Evolutionary conservation across 1,284 basidiomycete species (phyloP).

Genomic region (Mycosarcoma maydis): DNA sequence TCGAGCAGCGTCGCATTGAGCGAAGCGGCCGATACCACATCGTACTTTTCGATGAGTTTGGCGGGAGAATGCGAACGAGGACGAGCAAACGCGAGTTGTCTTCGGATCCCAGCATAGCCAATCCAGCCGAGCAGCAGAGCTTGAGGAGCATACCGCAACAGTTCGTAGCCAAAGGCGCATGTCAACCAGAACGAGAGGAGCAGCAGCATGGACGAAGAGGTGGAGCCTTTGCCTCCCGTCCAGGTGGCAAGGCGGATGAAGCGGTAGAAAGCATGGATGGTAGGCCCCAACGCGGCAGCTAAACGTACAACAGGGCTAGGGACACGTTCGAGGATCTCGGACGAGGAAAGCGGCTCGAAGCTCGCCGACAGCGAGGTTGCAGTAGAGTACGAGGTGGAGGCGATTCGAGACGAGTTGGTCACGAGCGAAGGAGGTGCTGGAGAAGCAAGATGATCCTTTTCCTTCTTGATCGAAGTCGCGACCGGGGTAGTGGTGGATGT

Average conservation of each 20-base stretch:
- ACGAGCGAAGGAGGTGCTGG: slow-evolving; percentile 26
- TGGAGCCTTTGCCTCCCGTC: slow-evolving; percentile 53
- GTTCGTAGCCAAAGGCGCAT: slow-evolving; percentile 63
- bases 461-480: slow-evolving; percentile 27
- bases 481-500: slow-evolving; percentile 11
- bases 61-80: slow-evolving; percentile 22
- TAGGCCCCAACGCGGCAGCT: slow-evolving; percentile 43
- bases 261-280: slow-evolving; percentile 48
- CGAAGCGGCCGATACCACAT: slow-evolving; percentile 32
- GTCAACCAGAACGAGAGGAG: slow-evolving; percentile 54
- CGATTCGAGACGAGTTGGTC: slow-evolving; percentile 31
- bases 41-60: slow-evolving; percentile 25
- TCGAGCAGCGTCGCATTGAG: slow-evolving; percentile 58
- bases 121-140: slow-evolving; percentile 50
- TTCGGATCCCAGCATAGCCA: slow-evolving; percentile 42
- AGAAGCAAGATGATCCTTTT: slow-evolving; percentile 8
- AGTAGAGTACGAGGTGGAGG: slow-evolving; percentile 23
- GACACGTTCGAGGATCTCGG: slow-evolving; percentile 53
- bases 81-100: slow-evolving; percentile 38
- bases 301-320: slow-evolving; percentile 50
- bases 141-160: slow-evolving; percentile 62
- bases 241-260: slow-evolving; percentile 60
- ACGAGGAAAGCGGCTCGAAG: slow-evolving; percentile 40
- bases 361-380: slow-evolving; percentile 34
- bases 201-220: slow-evolving; percentile 52